Percentiles rank a stretch among this genome's conserved stretches.
These are phyloP conservation scores for Elsinoe arachidis DNA, from an alignment of 2,329 filamentous ascomycete genomes.

Conservation along the genomic window DNA sequence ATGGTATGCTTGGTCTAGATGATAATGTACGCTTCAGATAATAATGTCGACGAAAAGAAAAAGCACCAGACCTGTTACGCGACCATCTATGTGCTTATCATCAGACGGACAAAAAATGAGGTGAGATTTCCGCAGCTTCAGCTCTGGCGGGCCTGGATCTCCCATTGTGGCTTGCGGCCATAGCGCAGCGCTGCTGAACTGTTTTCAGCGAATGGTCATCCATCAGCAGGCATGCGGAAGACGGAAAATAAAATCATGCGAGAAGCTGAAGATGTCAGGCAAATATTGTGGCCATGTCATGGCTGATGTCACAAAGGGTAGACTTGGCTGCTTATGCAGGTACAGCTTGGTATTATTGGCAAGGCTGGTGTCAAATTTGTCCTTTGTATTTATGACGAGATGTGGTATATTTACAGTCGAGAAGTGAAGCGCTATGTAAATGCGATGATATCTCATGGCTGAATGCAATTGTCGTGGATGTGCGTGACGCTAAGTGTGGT, in stretches of 20 bases:
- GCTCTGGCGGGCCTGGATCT: not conserved
- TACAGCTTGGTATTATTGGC: conserved; percentile 3
- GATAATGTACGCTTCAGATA: not conserved
- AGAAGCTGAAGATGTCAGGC: not conserved
- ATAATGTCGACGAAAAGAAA: not conserved
- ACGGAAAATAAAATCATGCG: not conserved
- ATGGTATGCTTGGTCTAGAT: not conserved
- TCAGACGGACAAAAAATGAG: not conserved
- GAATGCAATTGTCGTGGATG: conserved; percentile 3
- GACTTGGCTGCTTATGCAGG: not conserved
- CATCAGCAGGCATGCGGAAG: not conserved
- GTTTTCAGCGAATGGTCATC: conserved; percentile 2
- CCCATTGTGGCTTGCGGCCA: not conserved
- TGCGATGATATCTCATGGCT: not conserved
- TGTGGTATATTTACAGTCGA: not conserved
- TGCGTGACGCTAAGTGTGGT: not conserved
- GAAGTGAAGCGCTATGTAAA: not conserved
- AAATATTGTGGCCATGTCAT: not conserved
- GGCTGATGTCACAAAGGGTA: not conserved
- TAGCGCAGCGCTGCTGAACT: not conserved
- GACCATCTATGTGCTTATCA: not conserved
- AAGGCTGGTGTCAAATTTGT: not conserved
- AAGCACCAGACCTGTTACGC: not conserved
- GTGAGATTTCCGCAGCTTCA: not conserved
- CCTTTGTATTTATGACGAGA: not conserved